Evolutionary conservation across 106 monocot species (phyloP), one percentile per base, ranked within the genome.

Genomic region (Acorus calamus): DNA sequence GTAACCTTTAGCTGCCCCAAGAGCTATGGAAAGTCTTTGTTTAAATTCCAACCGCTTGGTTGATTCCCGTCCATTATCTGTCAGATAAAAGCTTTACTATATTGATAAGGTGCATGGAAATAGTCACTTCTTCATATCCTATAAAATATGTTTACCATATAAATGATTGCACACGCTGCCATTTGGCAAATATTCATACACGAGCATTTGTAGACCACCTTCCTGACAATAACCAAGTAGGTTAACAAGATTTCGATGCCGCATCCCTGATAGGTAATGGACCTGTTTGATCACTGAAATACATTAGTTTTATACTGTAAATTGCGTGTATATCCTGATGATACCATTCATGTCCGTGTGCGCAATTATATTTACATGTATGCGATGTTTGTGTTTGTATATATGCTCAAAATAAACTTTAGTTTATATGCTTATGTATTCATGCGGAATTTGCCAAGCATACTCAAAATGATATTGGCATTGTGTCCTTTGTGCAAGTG

Each of bases 191-290:
- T 88, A 88, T 59, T 88, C 84, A 66, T 62, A 84, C 42, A 84
- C 78, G 12, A 88, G 64, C 73, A 88, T 76, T 66, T 88, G 84
- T n/a, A 73, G 51, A 56, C 78, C 83, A 12, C 71, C 80, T 76
- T 88, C 88, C 72, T 81, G 84, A 54, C 84, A 88, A 68, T 81
- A 84, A 50, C 88, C 88, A 55, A 88, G 73, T 54, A 88, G 84
- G 62, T 72, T 81, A 57, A 84, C 88, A 8, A 88, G 60, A 68
- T 88, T 84, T 11, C 84, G 80, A 77, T 88, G 88, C 44, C 59
- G 50, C 48, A 88, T 78, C 44, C 60, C 73, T 52, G 81, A 69
- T 67, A 88, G 57, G 50, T 7, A 44, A 44, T 65, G 60, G 43
- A 79, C 88, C 88, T 88, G 85, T 44, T 64, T 55, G 47, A 28